Evolutionary conservation across 352 stramenopile genomes (phyloP).

Genomic region (Pythium dissotocum): DNA sequence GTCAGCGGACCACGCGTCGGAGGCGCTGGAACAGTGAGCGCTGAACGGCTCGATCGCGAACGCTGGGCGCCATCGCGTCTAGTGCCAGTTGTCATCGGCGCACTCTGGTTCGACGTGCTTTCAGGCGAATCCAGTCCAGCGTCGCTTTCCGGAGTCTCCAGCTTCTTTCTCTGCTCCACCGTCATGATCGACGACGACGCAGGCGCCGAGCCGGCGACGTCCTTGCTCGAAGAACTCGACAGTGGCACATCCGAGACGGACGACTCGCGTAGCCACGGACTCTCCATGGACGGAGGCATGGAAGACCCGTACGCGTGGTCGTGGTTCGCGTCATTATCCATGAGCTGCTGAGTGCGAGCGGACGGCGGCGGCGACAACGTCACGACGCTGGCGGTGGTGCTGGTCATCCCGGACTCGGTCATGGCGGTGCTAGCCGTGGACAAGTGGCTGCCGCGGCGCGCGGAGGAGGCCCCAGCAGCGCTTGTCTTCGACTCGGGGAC

Average conservation of each 20-base stretch:
- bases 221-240: constrained; percentile 9
- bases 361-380: constrained; percentile 26
- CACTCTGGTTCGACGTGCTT: constrained; percentile 6
- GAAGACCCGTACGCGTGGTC: constrained; percentile 17
- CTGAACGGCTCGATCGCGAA: constrained; percentile 10
- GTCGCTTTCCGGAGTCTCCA: constrained; percentile 1
- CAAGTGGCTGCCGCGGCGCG: constrained; percentile 24
- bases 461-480: neutral
- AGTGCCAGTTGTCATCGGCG: constrained; percentile 11
- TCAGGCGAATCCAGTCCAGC: constrained; percentile 11
- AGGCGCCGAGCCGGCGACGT: constrained; percentile 21
- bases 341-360: constrained; percentile 14
- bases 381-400: constrained; percentile 26
- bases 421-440: constrained; percentile 22
- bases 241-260: constrained; percentile 7
- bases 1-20: constrained; percentile 1
- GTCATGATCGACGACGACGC: constrained; percentile 28
- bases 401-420: constrained; percentile 20
- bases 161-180: neutral
- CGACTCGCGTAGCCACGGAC: constrained; percentile 17
- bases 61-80: neutral
- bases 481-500: constrained; percentile 6
- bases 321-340: constrained; percentile 9
- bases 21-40: neutral
- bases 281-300: constrained; percentile 15